Evolutionary conservation across 345 rosid genomes (phyloP), one percentile per base, ranked within the genome.

Genomic region (Eucalyptus globulus): DNA sequence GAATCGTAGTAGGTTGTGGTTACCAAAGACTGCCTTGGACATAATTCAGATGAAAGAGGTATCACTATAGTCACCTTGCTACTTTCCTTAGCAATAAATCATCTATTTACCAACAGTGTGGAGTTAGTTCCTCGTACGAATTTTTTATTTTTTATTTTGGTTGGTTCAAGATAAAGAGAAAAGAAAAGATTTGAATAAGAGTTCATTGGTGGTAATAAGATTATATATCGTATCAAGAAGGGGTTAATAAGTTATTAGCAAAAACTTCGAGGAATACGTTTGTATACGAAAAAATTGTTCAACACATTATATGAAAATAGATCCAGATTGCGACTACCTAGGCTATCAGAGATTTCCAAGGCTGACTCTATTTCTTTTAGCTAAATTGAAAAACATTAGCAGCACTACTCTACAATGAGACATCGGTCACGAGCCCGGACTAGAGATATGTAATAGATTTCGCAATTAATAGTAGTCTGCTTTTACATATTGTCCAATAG

Each of bases 381-480:
- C 72, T 65, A n/a, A n/a, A 11, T 65, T 65, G 72, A 29, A 14
- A 65, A 65, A 4, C 19, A 7, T 65, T 62, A 14, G 37, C 37
- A n/a, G 16, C 72, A 65, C 31, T 14, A 7, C 6, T 29, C 21
- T 65, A 1, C 72, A n/a, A 29, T 65, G 72, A 65, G 67, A 60
- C n/a, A 62, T 62, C 9, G 3, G 0, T 17, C n/a, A 58, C 2
- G 8, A 58, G 1, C 19, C 19, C 5, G 1, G 5, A 7, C 22
- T 67, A 1, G 80, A 16, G 21, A 67, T 67, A 16, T 67, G 80
- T 67, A 31, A 67, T 67, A 67, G 40, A 16, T 67, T 16, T 0
- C 31, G 2, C n/a, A n/a, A 29, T 67, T 31, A 16, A 67, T 67
- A 4, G 1, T 67, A 31, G 5, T 34, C 9, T 9, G 0, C 72